These are phyloP conservation scores for Lepidopterella palustris DNA, from an alignment of 495 filamentous ascomycete genomes.

Conservation along the genomic window DNA sequence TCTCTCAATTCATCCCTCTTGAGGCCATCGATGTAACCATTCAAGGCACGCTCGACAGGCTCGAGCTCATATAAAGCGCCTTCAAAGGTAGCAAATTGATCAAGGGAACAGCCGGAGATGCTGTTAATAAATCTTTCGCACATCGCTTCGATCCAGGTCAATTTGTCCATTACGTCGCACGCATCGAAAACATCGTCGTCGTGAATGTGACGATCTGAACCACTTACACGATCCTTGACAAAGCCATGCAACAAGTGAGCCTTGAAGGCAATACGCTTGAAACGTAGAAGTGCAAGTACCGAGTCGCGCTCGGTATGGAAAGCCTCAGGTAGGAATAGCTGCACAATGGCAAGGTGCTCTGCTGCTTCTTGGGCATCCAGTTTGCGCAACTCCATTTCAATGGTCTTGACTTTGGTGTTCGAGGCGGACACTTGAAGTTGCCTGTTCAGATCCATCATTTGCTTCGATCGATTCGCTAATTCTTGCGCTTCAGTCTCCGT, in stretches of 20 bases:
- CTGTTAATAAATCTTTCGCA: constrained; percentile 76
- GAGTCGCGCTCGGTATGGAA: constrained; percentile 70
- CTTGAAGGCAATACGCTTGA: constrained; percentile 86
- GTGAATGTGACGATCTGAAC: constrained; percentile 47
- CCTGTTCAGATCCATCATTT: constrained; percentile 94
- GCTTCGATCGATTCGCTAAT: constrained; percentile 72
- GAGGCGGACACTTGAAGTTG: constrained; percentile 82
- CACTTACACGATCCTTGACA: constrained; percentile 66
- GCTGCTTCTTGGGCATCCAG: constrained; percentile 85
- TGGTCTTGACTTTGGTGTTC: constrained; percentile 87
- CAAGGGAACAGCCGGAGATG: constrained; percentile 66
- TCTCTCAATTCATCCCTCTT: constrained; percentile 82
- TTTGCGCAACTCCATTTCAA: constrained; percentile 80
- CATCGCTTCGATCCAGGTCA: constrained; percentile 74
- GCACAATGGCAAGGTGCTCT: constrained; percentile 80
- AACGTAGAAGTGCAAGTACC: constrained; percentile 74
- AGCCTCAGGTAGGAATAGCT: constrained; percentile 85
- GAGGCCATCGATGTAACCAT: constrained; percentile 78
- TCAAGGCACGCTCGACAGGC: constrained; percentile 83
- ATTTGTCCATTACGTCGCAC: constrained; percentile 74
- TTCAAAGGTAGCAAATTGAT: constrained; percentile 69
- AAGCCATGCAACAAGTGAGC: constrained; percentile 70
- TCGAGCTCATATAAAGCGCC: constrained; percentile 81
- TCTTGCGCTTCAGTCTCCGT: constrained; percentile 89
- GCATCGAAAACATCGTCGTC: constrained; percentile 71